Conservation (phyloP, 2,329 filamentous ascomycete genomes). For the Dothistroma septosporum region DNA sequence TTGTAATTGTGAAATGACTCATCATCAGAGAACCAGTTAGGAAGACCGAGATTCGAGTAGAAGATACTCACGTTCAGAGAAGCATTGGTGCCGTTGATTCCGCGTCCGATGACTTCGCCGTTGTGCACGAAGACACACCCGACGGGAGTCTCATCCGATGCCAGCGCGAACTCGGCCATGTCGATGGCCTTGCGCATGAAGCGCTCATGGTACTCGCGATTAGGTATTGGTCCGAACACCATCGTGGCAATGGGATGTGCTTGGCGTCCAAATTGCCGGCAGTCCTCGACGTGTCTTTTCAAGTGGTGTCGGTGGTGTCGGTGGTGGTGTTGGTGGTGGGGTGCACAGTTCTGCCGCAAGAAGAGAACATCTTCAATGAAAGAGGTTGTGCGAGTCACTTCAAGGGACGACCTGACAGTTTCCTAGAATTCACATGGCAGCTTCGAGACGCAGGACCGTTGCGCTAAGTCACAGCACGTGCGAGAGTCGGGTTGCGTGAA, state of each 20-base stretch:
- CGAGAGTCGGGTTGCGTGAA: neutral
- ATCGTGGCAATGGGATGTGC: constrained; percentile 14
- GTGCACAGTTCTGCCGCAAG: neutral
- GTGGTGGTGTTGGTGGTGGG: neutral
- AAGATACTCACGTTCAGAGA: constrained; percentile 58
- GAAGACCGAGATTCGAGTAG: neutral
- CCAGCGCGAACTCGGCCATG: constrained; percentile 84
- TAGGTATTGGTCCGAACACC: constrained; percentile 35
- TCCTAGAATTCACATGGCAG: neutral
- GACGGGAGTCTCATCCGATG: constrained; percentile 87
- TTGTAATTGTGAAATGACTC: neutral
- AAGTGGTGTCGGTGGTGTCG: neutral
- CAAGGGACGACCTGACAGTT: neutral
- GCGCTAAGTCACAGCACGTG: neutral
- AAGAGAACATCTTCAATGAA: neutral
- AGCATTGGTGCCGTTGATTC: constrained; percentile 96
- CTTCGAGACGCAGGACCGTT: neutral
- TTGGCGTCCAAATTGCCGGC: too few species aligned
- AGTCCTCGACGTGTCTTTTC: neutral
- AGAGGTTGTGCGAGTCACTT: neutral
- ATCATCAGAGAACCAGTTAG: neutral
- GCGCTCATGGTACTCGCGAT: constrained; percentile 49
- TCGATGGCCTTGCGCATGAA: constrained; percentile 84
- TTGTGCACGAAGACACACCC: constrained; percentile 89
- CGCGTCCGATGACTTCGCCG: constrained; percentile 73